Conservation (phyloP, 176 grass and related monocot genomes). For the Triticum dicoccoides region DNA sequence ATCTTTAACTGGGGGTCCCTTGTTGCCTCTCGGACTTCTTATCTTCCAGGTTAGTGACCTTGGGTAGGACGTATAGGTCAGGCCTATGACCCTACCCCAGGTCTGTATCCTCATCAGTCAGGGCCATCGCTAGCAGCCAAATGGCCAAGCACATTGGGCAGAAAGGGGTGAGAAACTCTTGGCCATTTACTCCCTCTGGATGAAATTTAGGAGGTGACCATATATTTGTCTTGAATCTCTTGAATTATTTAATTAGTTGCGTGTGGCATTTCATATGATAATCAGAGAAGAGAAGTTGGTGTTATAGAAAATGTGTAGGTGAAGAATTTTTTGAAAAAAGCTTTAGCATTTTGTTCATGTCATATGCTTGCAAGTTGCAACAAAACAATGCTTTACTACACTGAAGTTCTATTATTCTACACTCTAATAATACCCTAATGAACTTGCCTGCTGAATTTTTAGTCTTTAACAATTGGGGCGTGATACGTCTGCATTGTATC, state of each 20-base stretch:
- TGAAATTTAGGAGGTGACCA: too few species aligned
- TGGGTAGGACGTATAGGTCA: too few species aligned
- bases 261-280: not conserved
- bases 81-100: too few species aligned
- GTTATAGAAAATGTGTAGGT: not conserved
- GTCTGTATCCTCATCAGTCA: conserved; percentile 14
- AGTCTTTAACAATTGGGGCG: conserved; percentile 25
- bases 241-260: not conserved
- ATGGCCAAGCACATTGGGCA: conserved; percentile 81
- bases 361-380: too few species aligned
- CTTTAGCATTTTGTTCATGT: too few species aligned
- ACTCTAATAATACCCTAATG: not conserved
- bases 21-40: too few species aligned
- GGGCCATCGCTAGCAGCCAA: conserved; percentile 80
- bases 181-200: not conserved
- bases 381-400: too few species aligned
- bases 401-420: not conserved
- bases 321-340: not conserved
- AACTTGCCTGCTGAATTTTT: not conserved
- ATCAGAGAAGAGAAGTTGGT: not conserved
- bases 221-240: too few species aligned
- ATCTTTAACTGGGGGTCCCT: too few species aligned
- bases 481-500: too few species aligned
- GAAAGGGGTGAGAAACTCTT: conserved; percentile 58
- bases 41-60: too few species aligned